phyloP scores from a whole-genome alignment of 148 eudicot species.

The Simmondsia chinensis region DNA sequence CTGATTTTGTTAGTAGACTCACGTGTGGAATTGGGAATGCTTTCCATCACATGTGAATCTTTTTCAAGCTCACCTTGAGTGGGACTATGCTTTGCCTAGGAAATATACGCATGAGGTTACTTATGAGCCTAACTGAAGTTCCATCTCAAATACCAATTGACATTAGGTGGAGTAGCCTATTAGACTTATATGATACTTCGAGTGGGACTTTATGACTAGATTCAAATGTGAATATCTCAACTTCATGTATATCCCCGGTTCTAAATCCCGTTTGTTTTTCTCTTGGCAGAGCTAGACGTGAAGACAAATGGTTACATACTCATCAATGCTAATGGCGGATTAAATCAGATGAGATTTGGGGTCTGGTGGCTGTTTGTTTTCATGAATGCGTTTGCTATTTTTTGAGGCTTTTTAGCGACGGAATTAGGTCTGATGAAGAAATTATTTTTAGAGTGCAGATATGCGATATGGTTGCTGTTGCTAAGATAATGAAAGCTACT shows the following conservation, averaged over 20 bases:
- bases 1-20: no score
- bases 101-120: no score
- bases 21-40: no score
- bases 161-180: no score
- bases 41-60: no score
- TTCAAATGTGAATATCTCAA: no score
- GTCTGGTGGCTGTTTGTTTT: constrained; percentile 50
- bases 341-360: constrained; percentile 99
- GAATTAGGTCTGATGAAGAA: constrained; percentile 31
- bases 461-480: constrained; percentile 99
- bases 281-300: constrained; percentile 47
- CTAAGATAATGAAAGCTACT: constrained; percentile 94
- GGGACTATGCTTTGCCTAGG: no score
- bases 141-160: no score
- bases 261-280: constrained; percentile 5
- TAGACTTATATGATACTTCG: no score
- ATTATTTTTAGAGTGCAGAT: constrained; percentile 89
- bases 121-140: no score
- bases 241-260: constrained; percentile 8
- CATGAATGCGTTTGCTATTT: background rate
- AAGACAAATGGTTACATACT: constrained; percentile 83
- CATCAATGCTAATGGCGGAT: constrained; percentile 95
- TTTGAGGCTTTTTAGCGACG: constrained; percentile 2
- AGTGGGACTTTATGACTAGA: no score
- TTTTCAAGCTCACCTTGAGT: no score